Conservation (phyloP, 2,329 filamentous ascomycete species). For the Aureobasidium sp. region DNA sequence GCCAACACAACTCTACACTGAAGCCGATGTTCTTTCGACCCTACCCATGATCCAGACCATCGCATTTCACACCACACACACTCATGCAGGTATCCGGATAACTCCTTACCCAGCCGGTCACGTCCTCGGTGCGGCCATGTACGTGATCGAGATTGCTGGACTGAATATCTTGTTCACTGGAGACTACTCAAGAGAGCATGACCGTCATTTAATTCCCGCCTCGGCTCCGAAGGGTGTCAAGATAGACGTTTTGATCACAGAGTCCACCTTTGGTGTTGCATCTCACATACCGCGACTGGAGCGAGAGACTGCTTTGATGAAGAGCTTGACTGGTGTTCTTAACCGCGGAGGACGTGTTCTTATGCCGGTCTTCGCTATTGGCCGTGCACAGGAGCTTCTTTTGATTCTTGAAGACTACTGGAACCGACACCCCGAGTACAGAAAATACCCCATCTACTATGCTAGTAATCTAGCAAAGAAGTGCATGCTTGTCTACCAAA, state of each 20-base stretch:
- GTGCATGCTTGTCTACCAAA: slow-evolving; percentile 98
- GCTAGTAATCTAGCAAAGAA: slow-evolving; percentile 90
- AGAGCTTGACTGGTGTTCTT: slow-evolving; percentile 82
- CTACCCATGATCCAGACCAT: slow-evolving; percentile 95
- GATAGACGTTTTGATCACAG: slow-evolving; percentile 93
- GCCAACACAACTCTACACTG: slow-evolving; percentile 72
- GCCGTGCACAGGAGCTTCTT: slow-evolving; percentile 85
- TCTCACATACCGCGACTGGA: slow-evolving; percentile 87
- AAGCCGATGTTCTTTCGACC: slow-evolving; percentile 89
- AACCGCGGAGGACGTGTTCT: slow-evolving; percentile 88
- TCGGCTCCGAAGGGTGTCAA: slow-evolving; percentile 83
- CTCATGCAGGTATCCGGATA: slow-evolving; percentile 90
- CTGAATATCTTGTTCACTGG: slow-evolving; percentile 97
- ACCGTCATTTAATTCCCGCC: slow-evolving; percentile 90
- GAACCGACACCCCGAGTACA: slow-evolving; percentile 79
- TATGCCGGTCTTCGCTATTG: slow-evolving; percentile 92
- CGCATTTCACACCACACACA: slow-evolving; percentile 96
- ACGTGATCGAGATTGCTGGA: slow-evolving; percentile 91
- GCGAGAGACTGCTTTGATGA: slow-evolving; percentile 89
- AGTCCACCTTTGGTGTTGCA: slow-evolving; percentile 94
- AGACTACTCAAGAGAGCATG: slow-evolving; percentile 93
- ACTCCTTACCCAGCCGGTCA: slow-evolving; percentile 96
- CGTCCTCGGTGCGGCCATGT: slow-evolving; percentile 98
- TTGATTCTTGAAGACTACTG: slow-evolving; percentile 97
- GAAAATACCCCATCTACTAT: slow-evolving; percentile 93